Evolutionary conservation across 495 filamentous ascomycete genomes (phyloP).

Genomic region (Neurospora hispaniola): DNA sequence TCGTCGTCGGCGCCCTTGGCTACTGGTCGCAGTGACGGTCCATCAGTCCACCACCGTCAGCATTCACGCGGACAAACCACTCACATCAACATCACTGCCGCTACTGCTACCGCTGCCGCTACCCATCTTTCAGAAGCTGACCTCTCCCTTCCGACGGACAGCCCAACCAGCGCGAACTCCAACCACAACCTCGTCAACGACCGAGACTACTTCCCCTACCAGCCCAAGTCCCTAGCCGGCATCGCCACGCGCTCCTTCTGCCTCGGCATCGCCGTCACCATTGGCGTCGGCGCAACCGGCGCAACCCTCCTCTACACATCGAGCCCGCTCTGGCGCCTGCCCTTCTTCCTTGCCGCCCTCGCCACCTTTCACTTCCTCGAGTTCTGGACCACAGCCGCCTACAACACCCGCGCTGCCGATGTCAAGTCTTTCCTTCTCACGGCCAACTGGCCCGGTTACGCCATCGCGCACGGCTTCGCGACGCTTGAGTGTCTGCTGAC

Average conservation of each 20-base stretch:
- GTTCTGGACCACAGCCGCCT: slow-evolving; percentile 75
- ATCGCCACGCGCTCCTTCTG: slow-evolving; percentile 61
- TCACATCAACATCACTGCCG: background rate
- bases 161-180: slow-evolving; percentile 19
- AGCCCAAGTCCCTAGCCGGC: slow-evolving; percentile 60
- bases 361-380: slow-evolving; percentile 92
- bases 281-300: slow-evolving; percentile 32
- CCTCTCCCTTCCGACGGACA: slow-evolving; percentile 22
- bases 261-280: slow-evolving; percentile 37
- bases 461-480: slow-evolving; percentile 67
- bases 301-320: slow-evolving; percentile 26
- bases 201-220: slow-evolving; percentile 38
- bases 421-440: slow-evolving; percentile 71
- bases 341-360: slow-evolving; percentile 68
- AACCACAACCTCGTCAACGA: slow-evolving; percentile 12
- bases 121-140: slow-evolving; percentile 13
- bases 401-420: slow-evolving; percentile 65
- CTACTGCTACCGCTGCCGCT: background rate
- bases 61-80: background rate
- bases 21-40: background rate
- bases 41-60: background rate
- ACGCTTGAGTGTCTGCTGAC: slow-evolving; percentile 58
- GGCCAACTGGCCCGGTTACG: slow-evolving; percentile 78
- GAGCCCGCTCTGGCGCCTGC: slow-evolving; percentile 63
- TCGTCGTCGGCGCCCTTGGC: background rate